phyloP scores from a whole-genome alignment of 176 grass and related monocot species.

The Oryza punctata region DNA sequence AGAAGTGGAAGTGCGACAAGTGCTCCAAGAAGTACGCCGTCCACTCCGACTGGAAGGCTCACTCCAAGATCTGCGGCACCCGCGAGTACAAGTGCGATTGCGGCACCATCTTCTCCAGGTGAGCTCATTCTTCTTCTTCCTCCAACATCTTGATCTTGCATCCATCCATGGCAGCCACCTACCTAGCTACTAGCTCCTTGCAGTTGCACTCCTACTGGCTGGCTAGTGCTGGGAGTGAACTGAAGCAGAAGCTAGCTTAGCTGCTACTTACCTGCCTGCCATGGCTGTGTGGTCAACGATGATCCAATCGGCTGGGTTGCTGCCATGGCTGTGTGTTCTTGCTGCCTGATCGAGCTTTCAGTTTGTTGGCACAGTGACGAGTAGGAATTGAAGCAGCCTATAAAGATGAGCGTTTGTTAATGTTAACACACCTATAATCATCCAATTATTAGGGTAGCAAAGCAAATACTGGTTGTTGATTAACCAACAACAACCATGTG shows the following conservation, averaged over 20 bases:
- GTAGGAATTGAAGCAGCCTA: neutral
- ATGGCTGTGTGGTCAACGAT: neutral
- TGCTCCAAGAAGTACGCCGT: constrained; percentile 98
- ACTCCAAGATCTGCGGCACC: constrained; percentile 98
- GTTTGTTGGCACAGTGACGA: neutral
- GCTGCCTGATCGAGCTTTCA: neutral
- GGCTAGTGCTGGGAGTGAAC: too few relatives aligned
- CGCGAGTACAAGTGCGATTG: constrained; percentile 96
- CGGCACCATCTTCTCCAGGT: constrained; percentile 95
- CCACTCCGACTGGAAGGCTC: constrained; percentile 98
- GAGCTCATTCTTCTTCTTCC: neutral
- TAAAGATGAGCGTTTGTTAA: neutral
- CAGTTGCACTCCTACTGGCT: too few relatives aligned
- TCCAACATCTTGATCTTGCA: too few relatives aligned
- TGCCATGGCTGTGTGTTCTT: too few relatives aligned
- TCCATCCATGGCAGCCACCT: neutral
- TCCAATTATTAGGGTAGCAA: neutral
- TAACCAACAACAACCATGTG: neutral
- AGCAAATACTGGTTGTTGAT: neutral
- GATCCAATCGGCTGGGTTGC: too few relatives aligned
- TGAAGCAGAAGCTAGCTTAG: too few relatives aligned
- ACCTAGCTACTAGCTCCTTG: too few relatives aligned
- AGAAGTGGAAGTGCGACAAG: constrained; percentile 99
- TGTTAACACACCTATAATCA: neutral
- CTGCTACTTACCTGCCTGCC: too few relatives aligned